Conservation (phyloP, 495 filamentous ascomycete genomes). For the Aspergillus leporis region DNA sequence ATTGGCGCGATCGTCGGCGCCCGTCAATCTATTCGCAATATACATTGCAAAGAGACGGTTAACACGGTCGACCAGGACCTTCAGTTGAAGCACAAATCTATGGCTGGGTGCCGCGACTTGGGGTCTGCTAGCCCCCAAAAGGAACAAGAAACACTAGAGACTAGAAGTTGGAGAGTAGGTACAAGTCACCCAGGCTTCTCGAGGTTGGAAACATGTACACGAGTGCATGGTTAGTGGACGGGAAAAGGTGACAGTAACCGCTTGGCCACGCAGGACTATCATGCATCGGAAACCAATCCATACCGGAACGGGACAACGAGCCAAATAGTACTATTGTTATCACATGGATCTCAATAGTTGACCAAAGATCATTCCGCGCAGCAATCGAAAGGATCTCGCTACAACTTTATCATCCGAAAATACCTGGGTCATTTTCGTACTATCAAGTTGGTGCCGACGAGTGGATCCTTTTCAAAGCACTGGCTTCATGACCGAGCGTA, state of each 20-base stretch:
- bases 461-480: conserved; percentile 40
- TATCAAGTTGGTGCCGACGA: conserved; percentile 50
- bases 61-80: conserved; percentile 70
- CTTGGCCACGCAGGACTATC: conserved; percentile 11
- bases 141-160: conserved; percentile 21
- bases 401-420: conserved; percentile 28
- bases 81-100: conserved; percentile 43
- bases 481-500: conserved; percentile 36
- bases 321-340: conserved; percentile 28
- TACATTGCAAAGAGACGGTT: conserved; percentile 64
- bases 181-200: conserved; percentile 43
- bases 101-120: conserved; percentile 56
- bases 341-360: conserved; percentile 17
- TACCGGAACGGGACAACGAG: conserved; percentile 45
- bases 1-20: conserved; percentile 56
- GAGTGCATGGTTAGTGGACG: conserved; percentile 31
- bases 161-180: conserved; percentile 40
- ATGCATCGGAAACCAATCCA: conserved; percentile 27
- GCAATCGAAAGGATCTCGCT: conserved; percentile 48
- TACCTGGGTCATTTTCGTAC: conserved; percentile 29
- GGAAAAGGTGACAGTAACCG: conserved; percentile 22
- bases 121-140: conserved; percentile 41
- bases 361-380: conserved; percentile 27
- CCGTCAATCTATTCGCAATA: conserved; percentile 60
- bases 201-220: conserved; percentile 45